Base-by-base conservation (phyloP, 331 rosid species). In the Acacia pycnantha region DNA sequence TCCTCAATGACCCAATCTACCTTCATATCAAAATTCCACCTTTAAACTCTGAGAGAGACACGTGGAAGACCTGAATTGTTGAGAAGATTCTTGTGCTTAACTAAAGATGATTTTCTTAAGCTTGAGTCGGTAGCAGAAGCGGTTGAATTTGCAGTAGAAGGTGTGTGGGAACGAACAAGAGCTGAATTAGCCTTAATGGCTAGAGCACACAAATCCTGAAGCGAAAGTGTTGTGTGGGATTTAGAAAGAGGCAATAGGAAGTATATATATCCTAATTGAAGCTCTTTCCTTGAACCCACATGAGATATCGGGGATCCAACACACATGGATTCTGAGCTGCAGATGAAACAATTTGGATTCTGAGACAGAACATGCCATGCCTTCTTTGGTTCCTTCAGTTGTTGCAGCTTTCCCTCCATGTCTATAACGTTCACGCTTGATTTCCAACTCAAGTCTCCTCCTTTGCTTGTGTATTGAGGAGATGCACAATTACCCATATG, bases 101-200 rank as follows among this genome's bases (percentile, higher is more conserved):
- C 46, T 79, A 37, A 78, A 9, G 72, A 74, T 68, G 59, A 62
- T 54, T 15, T 44, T 6, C 24, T 53, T 62, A 6, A 71, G 47
- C 6, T 31, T 61, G 69, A 64, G n/a, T 29, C 3, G 19, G 81
- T 58, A 37, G 59, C 27, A 74, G 79, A 13, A 50, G 59, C 1
- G 6, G 73, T 10, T 21, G 73, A 4, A 68, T 6, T n/a, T 8
- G 3, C 9, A 68, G 73, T 4, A 40, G 26, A 10, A 76, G 10
- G 70, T 0, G 48, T 7, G 59, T 65, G 27, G 12, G 81, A 73
- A 29, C 18, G 44, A 53, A 15, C n/a, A 26, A 94, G 91, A 37
- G 90, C 94, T 1, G 89, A 80, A 78, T 91, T 81, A 77, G 98
- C 97, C 83, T 84, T 91, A 81, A 92, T 84, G 61, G 98, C 97